phyloP scores from a whole-genome alignment of 129 eudicot species.

The Escallonia herrerae region DNA sequence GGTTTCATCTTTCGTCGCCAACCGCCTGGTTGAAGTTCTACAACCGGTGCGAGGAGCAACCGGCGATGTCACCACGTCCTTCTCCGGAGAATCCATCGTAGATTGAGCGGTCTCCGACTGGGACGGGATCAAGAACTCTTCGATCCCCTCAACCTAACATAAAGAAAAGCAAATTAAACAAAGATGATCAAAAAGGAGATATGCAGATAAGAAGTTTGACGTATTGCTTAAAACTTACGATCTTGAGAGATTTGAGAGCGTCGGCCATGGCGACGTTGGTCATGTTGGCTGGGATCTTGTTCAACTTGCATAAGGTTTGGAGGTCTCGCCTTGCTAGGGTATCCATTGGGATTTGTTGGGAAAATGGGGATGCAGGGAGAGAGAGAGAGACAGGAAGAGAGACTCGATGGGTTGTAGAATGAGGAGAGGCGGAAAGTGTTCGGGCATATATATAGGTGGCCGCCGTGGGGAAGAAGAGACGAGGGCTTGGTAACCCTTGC shows the following conservation, averaged over 20 bases:
- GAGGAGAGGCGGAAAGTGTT: slow-evolving; percentile 6
- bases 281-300: slow-evolving; percentile 71
- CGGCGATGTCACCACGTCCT: slow-evolving; percentile 11
- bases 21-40: slow-evolving; percentile 29
- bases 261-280: slow-evolving; percentile 82
- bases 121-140: slow-evolving; percentile 28
- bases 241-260: slow-evolving; percentile 50
- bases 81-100: slow-evolving; percentile 38
- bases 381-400: not conserved
- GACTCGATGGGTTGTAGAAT: not conserved
- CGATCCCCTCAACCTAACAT: slow-evolving; percentile 63
- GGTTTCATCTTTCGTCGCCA: slow-evolving; percentile 11
- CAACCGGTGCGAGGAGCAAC: slow-evolving; percentile 36
- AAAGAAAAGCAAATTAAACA: not conserved
- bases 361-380: not conserved
- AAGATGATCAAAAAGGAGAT: slow-evolving; percentile 2
- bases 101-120: slow-evolving; percentile 31
- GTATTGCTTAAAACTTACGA: slow-evolving; percentile 32
- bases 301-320: slow-evolving; percentile 80
- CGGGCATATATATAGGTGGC: slow-evolving; percentile 21
- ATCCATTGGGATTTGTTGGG: slow-evolving; percentile 38
- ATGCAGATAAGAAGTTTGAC: not conserved
- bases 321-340: slow-evolving; percentile 65
- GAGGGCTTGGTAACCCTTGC: not conserved
- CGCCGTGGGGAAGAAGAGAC: not conserved